Conservation (phyloP, 2,329 filamentous ascomycete genomes). For the Pseudocercospora vitis region DNA sequence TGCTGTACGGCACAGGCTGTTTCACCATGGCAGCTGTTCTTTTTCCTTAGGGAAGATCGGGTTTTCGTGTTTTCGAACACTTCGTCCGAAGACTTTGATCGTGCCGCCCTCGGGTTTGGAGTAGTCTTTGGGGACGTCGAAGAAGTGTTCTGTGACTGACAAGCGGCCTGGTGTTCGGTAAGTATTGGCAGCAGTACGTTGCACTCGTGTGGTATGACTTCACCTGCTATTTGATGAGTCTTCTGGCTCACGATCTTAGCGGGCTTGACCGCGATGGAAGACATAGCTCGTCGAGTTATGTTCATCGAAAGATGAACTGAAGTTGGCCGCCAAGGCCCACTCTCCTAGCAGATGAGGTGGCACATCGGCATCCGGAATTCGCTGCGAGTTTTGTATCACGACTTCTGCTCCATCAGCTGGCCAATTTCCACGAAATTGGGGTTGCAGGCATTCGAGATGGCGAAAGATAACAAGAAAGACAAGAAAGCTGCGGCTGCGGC, state of each 20-base stretch:
- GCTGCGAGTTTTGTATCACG: background rate
- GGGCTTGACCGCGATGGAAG: constrained; percentile 39
- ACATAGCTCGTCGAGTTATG: constrained; percentile 32
- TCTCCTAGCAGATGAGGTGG: background rate
- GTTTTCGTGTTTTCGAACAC: constrained; percentile 67
- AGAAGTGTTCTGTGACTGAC: constrained; percentile 77
- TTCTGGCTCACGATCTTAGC: constrained; percentile 50
- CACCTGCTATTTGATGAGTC: constrained; percentile 49
- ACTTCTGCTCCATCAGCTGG: background rate
- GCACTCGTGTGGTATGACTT: background rate
- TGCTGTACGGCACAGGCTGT: no score
- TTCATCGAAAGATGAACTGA: constrained; percentile 21
- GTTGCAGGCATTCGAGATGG: constrained; percentile 48
- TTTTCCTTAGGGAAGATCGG: constrained; percentile 52
- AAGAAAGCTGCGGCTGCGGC: constrained; percentile 40
- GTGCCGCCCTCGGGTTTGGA: constrained; percentile 58
- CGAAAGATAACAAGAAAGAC: constrained; percentile 52
- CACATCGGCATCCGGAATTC: background rate
- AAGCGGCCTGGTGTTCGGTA: constrained; percentile 61
- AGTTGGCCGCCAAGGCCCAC: constrained; percentile 7
- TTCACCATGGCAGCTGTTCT: constrained; percentile 48
- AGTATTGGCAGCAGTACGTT: background rate
- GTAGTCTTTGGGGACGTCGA: constrained; percentile 83
- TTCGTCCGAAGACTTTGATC: constrained; percentile 76
- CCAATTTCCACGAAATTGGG: background rate